A percentile compares a stretch with the other conserved stretches of the same genome.
These are phyloP conservation scores for Fraxinus platypoda DNA, from an alignment of 305 asterid species.

Conservation along the genomic window DNA sequence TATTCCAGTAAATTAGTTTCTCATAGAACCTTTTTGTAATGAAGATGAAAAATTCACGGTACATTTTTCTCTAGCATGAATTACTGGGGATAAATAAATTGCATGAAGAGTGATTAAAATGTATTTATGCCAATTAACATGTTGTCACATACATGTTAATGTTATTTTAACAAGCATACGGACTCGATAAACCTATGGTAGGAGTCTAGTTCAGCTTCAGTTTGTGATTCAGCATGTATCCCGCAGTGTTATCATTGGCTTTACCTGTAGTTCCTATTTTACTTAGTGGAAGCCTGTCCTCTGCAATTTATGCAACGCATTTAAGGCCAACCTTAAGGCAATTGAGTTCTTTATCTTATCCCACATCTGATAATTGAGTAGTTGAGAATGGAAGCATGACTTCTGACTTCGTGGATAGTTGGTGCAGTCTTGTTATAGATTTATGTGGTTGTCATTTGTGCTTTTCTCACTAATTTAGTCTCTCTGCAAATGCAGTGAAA, in stretches of 20 bases:
- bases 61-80: not conserved
- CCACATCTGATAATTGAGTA: not conserved
- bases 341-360: not conserved
- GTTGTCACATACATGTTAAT: no score
- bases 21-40: not conserved
- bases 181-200: not conserved
- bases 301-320: not conserved
- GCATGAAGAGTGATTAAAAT: not conserved
- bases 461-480: conserved; percentile 12
- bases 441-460: conserved; percentile 5
- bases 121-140: not conserved
- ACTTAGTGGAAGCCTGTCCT: not conserved
- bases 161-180: not conserved
- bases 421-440: not conserved
- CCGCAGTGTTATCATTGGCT: not conserved
- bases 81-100: no score
- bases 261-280: not conserved
- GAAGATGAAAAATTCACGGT: not conserved
- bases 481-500: conserved; percentile 25
- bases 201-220: not conserved
- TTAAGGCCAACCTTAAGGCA: not conserved
- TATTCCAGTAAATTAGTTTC: not conserved
- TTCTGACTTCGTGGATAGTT: not conserved
- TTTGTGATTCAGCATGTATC: not conserved
- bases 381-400: not conserved